Base-by-base conservation (phyloP, 2,329 filamentous ascomycete genomes). In the Alternaria consortialis region DNA sequence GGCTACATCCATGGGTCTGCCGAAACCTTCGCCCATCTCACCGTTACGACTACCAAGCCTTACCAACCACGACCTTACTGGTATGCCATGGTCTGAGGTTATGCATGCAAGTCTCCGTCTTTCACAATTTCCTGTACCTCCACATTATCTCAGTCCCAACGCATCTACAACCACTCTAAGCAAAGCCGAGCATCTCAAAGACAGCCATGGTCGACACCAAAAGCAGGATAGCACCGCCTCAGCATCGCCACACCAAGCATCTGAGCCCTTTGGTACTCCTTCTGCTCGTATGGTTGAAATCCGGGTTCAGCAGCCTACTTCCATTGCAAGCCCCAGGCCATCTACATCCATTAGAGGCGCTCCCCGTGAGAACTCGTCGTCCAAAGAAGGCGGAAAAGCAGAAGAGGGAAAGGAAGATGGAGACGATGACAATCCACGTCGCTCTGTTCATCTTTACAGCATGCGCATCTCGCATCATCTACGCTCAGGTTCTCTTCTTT, bases 401-500 rank as follows among this genome's bases (percentile, higher is more conserved):
- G 34, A 60, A 12, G 56, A 55, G 6, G 43, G 52, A 13, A 31
- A 56, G 9, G 50, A 56, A 5, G 23, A 62, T 3, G 56, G 61
- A 6, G 53, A 62, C 2, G 55, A 70, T 12, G 59, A 72, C 7
- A 46, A 72, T 20, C 59, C 66, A 15, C 71, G 71, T 17, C 66
- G 58, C 13, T 78, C 75, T n/a, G 69, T 82, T 2, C 81, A 82
- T 60, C 72, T 83, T 1, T 69, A 80, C 51, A 78, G 74, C 32
- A 82, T 82, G 80, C 74, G 78, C 12, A 82, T 83, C 29, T 81
- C 79, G 2, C 77, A 81, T 52, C 80, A 82, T 66, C 68, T 83
- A 13, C 80, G 81, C 7, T 81, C 79, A 7, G 75, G 76, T 15
- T 82, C 80, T 7, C 62, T 79, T 4, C 68, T 77, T 12, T 75